These are phyloP conservation scores for Salicornia ramosissima DNA, from an alignment of 148 eudicot genomes.

Conservation along the genomic window DNA sequence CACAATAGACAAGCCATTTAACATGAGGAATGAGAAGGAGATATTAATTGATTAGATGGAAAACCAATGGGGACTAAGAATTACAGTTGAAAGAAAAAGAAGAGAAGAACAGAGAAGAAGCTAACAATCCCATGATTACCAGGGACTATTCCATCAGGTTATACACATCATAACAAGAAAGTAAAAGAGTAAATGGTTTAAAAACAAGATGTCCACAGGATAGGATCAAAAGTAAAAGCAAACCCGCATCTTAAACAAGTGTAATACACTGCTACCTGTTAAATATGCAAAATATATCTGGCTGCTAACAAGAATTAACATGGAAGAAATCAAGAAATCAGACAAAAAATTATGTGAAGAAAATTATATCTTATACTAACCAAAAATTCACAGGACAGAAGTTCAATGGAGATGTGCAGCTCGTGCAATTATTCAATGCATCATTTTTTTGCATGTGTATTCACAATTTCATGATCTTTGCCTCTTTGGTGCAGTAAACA, in stretches of 20 bases:
- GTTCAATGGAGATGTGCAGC: no score
- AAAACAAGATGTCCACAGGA: not conserved
- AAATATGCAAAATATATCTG: no score
- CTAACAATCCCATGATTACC: not conserved
- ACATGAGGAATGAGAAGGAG: not conserved
- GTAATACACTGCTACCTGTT: no score
- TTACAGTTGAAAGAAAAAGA: not conserved
- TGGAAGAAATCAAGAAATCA: no score
- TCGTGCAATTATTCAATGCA: no score
- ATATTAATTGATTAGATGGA: not conserved
- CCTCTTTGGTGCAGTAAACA: no score
- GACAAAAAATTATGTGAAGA: no score
- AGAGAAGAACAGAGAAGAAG: not conserved
- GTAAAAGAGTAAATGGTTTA: not conserved
- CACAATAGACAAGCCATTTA: slow-evolving; percentile 15
- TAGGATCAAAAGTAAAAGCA: not conserved
- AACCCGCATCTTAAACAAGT: not conserved
- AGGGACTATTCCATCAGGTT: not conserved
- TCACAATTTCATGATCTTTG: no score
- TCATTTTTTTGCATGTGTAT: no score
- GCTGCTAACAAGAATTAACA: no score
- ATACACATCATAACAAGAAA: not conserved
- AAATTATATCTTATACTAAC: no score
- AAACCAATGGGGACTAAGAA: not conserved
- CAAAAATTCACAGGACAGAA: no score